A percentile compares a stretch with the other conserved stretches of the same genome.
phyloP scores from a whole-genome alignment of 176 grass and related monocot genomes.

The Canna indica region DNA sequence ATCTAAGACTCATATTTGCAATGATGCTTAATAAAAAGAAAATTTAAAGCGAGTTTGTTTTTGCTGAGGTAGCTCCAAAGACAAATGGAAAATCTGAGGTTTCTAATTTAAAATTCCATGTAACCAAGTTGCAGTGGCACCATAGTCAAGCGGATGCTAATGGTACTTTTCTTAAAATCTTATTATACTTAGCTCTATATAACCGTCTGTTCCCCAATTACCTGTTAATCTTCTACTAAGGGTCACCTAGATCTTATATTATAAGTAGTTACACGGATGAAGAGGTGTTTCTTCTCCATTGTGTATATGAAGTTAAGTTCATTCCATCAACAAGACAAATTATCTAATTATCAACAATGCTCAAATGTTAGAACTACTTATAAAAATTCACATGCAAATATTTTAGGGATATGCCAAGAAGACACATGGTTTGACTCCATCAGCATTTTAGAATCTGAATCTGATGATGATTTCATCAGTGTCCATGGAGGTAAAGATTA shows the following conservation, averaged over 20 bases:
- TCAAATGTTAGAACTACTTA: background rate
- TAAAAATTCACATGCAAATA: background rate
- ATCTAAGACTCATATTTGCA: slow-evolving; percentile 23
- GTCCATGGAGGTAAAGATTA: slow-evolving; percentile 50
- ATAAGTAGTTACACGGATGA: no score
- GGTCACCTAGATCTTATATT: background rate
- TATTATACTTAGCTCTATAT: background rate
- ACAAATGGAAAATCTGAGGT: slow-evolving; percentile 23
- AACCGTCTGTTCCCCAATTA: no score
- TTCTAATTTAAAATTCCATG: slow-evolving; percentile 15
- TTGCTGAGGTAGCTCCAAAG: slow-evolving; percentile 40
- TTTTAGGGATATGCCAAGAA: slow-evolving; percentile 74
- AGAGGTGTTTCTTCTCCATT: no score
- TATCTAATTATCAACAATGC: background rate
- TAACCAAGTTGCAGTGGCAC: slow-evolving; percentile 21
- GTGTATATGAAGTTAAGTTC: no score
- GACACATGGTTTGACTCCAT: slow-evolving; percentile 94
- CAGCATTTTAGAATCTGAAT: slow-evolving; percentile 70
- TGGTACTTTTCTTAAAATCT: slow-evolving; percentile 23
- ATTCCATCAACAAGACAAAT: background rate
- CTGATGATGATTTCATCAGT: slow-evolving; percentile 86
- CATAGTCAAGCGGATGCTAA: slow-evolving; percentile 25
- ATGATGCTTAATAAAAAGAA: slow-evolving; percentile 28
- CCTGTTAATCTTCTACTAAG: background rate
- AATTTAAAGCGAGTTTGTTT: slow-evolving; percentile 69